Evolutionary conservation across 2,329 filamentous ascomycete species (phyloP).

Genomic region (Ustulina deusta): DNA sequence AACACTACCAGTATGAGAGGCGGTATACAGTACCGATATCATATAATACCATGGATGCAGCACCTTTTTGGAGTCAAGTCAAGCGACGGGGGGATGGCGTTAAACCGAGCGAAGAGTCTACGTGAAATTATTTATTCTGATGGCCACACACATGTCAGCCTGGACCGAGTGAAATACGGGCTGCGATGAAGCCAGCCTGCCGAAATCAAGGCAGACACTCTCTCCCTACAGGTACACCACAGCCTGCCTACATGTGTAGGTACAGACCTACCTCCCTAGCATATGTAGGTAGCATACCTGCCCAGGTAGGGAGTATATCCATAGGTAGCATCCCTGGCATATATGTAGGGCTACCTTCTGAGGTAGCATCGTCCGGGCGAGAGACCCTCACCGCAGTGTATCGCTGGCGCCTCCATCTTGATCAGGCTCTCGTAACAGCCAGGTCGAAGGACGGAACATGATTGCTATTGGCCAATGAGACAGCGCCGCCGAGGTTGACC

Average conservation of each 20-base stretch:
- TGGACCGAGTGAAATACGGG: neutral
- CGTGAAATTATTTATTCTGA: neutral
- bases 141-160: neutral
- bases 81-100: neutral
- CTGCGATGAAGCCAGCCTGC: neutral
- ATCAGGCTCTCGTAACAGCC: constrained; percentile 15
- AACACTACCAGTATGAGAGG: neutral
- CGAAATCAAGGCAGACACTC: neutral
- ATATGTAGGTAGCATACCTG: neutral
- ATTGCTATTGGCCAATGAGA: constrained; percentile 29
- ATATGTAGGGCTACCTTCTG: neutral
- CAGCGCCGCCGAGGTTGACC: neutral
- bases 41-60: too few relatives aligned
- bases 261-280: neutral
- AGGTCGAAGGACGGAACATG: constrained; percentile 19
- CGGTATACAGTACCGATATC: too few relatives aligned
- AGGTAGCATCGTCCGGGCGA: neutral
- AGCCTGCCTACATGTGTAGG: too few relatives aligned
- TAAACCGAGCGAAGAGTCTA: neutral
- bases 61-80: neutral
- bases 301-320: neutral
- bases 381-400: neutral
- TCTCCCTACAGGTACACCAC: neutral
- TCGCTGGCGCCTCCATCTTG: neutral
- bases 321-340: neutral